Evolutionary conservation across 305 asterid genomes (phyloP).

Genomic region (Stenogyne calaminthoides): DNA sequence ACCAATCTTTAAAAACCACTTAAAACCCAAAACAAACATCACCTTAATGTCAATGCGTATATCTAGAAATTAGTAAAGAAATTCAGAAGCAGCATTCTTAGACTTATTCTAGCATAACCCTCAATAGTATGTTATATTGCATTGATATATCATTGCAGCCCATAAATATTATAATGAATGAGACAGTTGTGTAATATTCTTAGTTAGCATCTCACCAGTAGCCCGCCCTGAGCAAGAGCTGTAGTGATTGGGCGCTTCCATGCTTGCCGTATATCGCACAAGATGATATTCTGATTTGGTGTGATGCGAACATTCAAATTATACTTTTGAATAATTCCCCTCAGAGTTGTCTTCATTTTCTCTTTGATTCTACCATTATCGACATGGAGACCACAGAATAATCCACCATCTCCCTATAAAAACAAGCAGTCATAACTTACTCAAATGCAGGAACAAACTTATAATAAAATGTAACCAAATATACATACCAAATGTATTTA

Average conservation of each 20-base stretch:
- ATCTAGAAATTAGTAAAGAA: neutral
- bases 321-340: constrained; percentile 65
- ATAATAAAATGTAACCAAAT: neutral
- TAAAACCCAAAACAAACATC: too few species aligned
- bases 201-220: constrained; percentile 57
- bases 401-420: constrained; percentile 83
- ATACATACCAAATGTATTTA: neutral
- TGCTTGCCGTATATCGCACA: constrained; percentile 68
- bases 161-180: neutral
- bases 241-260: constrained; percentile 75
- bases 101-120: neutral
- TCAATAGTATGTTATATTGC: neutral
- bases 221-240: constrained; percentile 94
- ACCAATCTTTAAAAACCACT: too few species aligned
- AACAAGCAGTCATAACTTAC: constrained; percentile 23
- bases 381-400: constrained; percentile 72
- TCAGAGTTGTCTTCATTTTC: constrained; percentile 52
- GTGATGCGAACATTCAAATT: constrained; percentile 80
- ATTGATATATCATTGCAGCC: too few species aligned
- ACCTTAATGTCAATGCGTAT: neutral
- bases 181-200: constrained; percentile 15
- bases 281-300: constrained; percentile 86
- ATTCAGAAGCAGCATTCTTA: constrained; percentile 9
- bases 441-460: neutral
- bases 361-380: constrained; percentile 63